Conservation (phyloP, 257 asterid genomes). For the Solanum sejunctum region DNA sequence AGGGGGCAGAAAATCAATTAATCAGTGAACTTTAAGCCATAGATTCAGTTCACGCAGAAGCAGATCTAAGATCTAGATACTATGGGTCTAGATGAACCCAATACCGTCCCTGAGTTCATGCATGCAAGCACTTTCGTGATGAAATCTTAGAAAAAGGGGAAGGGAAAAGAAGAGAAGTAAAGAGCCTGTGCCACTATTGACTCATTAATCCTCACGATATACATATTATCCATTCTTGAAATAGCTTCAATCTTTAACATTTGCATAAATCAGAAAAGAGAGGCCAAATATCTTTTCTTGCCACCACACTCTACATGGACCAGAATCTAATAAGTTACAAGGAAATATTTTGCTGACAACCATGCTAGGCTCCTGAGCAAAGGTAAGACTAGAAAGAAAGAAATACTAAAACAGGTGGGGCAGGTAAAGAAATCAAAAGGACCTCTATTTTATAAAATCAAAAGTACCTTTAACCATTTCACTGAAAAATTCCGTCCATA, state of each 20-base stretch:
- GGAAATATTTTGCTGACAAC: background rate
- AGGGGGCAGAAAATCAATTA: background rate
- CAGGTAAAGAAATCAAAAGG: background rate
- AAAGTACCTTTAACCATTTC: conserved; percentile 84
- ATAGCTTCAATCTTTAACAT: background rate
- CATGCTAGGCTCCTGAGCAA: background rate
- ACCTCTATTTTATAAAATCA: background rate
- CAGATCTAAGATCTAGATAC: background rate
- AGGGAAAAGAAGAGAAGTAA: background rate
- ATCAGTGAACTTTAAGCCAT: background rate
- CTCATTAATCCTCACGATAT: background rate
- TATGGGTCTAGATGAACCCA: background rate
- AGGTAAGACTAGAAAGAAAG: background rate
- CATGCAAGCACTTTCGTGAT: background rate
- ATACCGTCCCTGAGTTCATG: background rate
- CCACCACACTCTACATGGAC: background rate
- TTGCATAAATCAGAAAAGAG: background rate
- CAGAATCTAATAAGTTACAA: background rate
- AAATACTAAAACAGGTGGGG: background rate
- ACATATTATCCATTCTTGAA: background rate
- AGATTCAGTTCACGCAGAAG: background rate
- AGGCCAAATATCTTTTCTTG: background rate
- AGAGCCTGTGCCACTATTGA: background rate
- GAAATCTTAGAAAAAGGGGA: background rate
- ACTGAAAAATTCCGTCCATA: conserved; percentile 89